phyloP scores from a whole-genome alignment of 148 eudicot genomes.

The Simmondsia chinensis region DNA sequence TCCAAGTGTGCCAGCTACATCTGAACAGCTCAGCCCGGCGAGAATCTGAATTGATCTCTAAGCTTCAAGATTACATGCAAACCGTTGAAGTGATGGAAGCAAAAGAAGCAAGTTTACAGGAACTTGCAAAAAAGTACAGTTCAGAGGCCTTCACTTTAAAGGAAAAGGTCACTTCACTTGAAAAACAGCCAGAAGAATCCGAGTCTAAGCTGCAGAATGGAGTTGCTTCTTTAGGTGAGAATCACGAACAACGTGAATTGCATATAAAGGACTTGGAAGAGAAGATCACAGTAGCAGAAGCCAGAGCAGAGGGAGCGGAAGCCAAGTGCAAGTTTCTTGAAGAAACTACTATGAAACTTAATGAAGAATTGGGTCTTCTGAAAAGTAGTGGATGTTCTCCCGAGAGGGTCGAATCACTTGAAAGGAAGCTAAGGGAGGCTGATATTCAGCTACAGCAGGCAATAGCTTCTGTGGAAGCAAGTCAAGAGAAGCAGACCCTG shows the following conservation, averaged over 20 bases:
- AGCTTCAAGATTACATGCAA: conserved; percentile 30
- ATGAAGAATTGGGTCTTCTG: conserved; percentile 28
- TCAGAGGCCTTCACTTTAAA: conserved; percentile 26
- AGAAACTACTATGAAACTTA: conserved; percentile 40
- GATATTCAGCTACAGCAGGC: conserved; percentile 58
- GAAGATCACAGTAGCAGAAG: conserved; percentile 26
- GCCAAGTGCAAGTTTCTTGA: conserved; percentile 31
- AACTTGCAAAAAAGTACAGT: conserved; percentile 22
- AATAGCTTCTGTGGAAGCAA: conserved; percentile 66
- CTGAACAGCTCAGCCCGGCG: conserved; percentile 39
- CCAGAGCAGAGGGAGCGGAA: conserved; percentile 41
- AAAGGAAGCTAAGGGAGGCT: conserved; percentile 49
- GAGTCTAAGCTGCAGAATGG: conserved; percentile 14
- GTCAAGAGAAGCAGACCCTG: conserved; percentile 63
- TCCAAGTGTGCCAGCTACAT: conserved; percentile 42
- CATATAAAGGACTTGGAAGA: conserved; percentile 27
- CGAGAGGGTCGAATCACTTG: conserved; percentile 40
- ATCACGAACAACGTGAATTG: conserved; percentile 4
- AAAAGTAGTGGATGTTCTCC: conserved; percentile 16
- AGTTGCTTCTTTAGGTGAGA: conserved; percentile 17
- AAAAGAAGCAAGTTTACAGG: conserved; percentile 23
- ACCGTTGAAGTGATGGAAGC: conserved; percentile 25
- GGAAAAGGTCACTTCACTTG: conserved; percentile 36
- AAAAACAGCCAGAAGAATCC: conserved; percentile 25
- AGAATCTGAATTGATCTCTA: conserved; percentile 39